Percentiles rank a stretch among this genome's conserved stretches.
phyloP scores from a whole-genome alignment of 2,329 filamentous ascomycete species.

The Teratosphaeria gauchensis region DNA sequence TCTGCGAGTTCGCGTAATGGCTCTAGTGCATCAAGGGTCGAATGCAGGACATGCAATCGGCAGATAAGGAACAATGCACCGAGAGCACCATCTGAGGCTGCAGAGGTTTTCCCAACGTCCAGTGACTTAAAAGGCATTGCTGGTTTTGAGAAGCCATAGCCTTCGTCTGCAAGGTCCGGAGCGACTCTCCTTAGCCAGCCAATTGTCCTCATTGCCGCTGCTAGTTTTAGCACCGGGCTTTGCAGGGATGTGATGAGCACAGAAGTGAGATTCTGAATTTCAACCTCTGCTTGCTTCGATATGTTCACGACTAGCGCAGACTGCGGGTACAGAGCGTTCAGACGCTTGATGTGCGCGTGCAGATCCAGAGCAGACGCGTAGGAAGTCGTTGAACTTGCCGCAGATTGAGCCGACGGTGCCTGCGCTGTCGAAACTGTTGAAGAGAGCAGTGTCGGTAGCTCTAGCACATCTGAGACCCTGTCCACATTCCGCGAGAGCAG shows the following conservation, averaged over 20 bases:
- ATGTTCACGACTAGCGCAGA: slow-evolving; percentile 68
- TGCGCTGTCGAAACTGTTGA: slow-evolving; percentile 59
- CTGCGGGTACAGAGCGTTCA: slow-evolving; percentile 72
- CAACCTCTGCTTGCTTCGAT: slow-evolving; percentile 66
- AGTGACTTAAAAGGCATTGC: not conserved
- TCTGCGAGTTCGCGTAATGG: slow-evolving; percentile 83
- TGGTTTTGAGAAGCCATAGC: slow-evolving; percentile 1
- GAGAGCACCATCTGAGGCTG: slow-evolving; percentile 52
- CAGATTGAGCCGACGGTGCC: slow-evolving; percentile 32
- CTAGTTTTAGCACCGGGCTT: slow-evolving; percentile 71
- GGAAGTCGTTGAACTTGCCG: slow-evolving; percentile 45
- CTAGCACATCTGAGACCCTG: slow-evolving; percentile 79
- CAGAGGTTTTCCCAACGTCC: not conserved
- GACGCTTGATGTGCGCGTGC: slow-evolving; percentile 81
- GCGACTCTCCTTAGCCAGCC: slow-evolving; percentile 83
- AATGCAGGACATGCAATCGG: slow-evolving; percentile 66
- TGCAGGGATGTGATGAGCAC: slow-evolving; percentile 73
- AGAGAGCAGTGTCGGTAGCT: slow-evolving; percentile 75
- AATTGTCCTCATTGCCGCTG: slow-evolving; percentile 79
- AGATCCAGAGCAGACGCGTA: slow-evolving; percentile 87
- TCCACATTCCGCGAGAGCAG: slow-evolving; percentile 80
- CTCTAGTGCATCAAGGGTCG: slow-evolving; percentile 71
- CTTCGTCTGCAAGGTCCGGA: slow-evolving; percentile 57
- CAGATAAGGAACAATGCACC: slow-evolving; percentile 83
- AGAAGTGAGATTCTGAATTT: slow-evolving; percentile 79